Percentiles rank a stretch among this genome's conserved stretches.
These are phyloP conservation scores for Theobroma cacao DNA, from an alignment of 345 rosid genomes.

Conservation along the genomic window DNA sequence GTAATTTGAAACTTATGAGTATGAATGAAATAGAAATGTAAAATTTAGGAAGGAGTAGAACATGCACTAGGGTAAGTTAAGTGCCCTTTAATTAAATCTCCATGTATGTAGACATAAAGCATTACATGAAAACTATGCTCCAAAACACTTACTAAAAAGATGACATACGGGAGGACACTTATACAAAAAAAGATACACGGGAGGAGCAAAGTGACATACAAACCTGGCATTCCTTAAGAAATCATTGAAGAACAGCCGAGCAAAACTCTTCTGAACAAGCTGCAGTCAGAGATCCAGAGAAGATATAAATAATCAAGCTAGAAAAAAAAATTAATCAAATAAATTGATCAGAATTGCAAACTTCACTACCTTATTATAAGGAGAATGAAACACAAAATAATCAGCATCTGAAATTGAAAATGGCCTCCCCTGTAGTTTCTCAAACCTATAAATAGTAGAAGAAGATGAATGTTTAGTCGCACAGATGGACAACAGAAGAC, in stretches of 20 bases:
- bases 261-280: background rate
- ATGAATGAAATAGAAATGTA: background rate
- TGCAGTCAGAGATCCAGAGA: background rate
- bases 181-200: background rate
- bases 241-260: background rate
- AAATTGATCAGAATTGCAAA: background rate
- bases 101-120: background rate
- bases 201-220: background rate
- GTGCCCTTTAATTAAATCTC: background rate
- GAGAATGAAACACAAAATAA: background rate
- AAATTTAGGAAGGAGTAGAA: background rate
- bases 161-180: background rate
- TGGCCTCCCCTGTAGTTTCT: background rate
- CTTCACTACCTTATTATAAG: background rate
- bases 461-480: background rate
- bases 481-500: background rate
- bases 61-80: background rate
- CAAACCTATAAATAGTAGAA: background rate
- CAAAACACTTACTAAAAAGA: background rate
- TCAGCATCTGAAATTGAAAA: background rate
- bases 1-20: no score
- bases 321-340: background rate
- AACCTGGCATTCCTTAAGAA: background rate
- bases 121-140: background rate
- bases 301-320: background rate